phyloP scores from a whole-genome alignment of 2,329 filamentous ascomycete genomes.

The Epichloe glyceriae region DNA sequence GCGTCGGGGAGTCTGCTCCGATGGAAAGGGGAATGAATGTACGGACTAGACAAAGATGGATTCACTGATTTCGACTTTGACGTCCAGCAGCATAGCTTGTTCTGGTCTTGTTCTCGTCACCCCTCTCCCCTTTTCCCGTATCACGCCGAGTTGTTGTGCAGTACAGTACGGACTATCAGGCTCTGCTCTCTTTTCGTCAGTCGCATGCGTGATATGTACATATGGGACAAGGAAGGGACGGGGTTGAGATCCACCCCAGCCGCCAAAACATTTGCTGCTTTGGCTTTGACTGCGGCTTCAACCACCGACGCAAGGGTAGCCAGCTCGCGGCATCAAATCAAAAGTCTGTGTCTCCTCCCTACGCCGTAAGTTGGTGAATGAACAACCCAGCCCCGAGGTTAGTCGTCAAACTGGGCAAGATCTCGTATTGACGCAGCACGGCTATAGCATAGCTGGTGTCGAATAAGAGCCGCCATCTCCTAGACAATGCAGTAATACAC shows the following conservation, averaged over 20 bases:
- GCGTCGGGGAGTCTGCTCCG: too few relatives aligned
- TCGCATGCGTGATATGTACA: neutral
- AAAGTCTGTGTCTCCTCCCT: too few relatives aligned
- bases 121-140: neutral
- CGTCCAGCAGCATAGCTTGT: neutral
- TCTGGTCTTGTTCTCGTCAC: neutral
- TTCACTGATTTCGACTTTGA: neutral
- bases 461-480: too few relatives aligned
- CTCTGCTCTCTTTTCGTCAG: neutral
- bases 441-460: too few relatives aligned
- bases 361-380: too few relatives aligned
- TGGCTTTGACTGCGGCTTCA: neutral
- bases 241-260: neutral
- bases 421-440: too few relatives aligned
- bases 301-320: neutral
- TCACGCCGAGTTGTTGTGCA: neutral
- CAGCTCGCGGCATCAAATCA: too few relatives aligned
- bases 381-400: too few relatives aligned
- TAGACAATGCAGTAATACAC: too few relatives aligned
- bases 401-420: too few relatives aligned
- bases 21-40: too few relatives aligned
- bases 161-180: neutral
- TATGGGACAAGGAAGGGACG: neutral
- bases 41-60: too few relatives aligned
- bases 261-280: neutral